phyloP scores from a whole-genome alignment of 2,329 filamentous ascomycete genomes.

The Mariannaea elegans region DNA sequence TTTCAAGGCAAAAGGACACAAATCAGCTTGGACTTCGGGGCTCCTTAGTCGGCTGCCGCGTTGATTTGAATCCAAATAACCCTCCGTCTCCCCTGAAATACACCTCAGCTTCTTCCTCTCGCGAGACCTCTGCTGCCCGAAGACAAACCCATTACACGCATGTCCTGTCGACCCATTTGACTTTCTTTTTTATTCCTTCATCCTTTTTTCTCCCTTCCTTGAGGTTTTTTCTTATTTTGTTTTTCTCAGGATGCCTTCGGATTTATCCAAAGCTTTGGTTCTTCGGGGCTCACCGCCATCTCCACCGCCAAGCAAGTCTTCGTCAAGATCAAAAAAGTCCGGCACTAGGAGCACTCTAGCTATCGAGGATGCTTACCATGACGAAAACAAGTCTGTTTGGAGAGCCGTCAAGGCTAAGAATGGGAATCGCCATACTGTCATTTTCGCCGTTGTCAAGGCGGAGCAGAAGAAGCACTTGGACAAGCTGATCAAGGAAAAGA shows the following conservation, averaged over 20 bases:
- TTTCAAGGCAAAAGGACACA: too few species aligned
- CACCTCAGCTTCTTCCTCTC: too few species aligned
- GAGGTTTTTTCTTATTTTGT: not conserved
- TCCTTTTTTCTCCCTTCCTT: too few species aligned
- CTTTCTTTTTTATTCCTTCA: too few species aligned
- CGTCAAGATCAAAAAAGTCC: not conserved
- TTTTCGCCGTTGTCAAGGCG: not conserved
- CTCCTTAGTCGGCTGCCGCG: too few species aligned
- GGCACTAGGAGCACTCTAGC: not conserved
- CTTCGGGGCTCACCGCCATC: not conserved
- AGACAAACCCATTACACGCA: too few species aligned
- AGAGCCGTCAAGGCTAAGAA: slow-evolving; percentile 1
- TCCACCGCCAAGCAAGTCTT: not conserved
- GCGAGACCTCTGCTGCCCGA: too few species aligned
- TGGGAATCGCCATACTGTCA: not conserved
- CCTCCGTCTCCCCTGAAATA: too few species aligned
- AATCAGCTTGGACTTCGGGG: too few species aligned
- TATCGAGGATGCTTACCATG: not conserved
- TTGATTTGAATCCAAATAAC: too few species aligned
- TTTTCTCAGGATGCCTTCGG: not conserved
- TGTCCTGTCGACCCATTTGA: too few species aligned
- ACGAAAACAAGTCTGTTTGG: slow-evolving; percentile 12
- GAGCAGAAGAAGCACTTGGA: slow-evolving; percentile 3
- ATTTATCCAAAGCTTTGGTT: not conserved
- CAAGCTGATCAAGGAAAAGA: slow-evolving; percentile 12